Evolutionary conservation across 257 asterid species (phyloP).

Genomic region (Jaltomata sinuosa): DNA sequence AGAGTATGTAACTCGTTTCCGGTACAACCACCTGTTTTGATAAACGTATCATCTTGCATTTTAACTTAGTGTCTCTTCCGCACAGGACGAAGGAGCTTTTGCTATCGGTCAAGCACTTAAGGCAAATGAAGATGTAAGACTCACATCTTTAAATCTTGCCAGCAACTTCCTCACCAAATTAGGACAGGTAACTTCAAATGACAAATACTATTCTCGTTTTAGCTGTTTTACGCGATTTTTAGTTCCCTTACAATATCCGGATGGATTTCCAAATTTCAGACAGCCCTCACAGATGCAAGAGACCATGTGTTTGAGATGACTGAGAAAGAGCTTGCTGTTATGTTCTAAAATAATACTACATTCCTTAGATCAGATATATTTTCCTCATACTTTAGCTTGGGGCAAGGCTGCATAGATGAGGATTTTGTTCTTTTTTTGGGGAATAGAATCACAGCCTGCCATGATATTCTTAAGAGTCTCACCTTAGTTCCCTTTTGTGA

Average conservation of each 20-base stretch:
- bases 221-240: background rate
- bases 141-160: conserved; percentile 64
- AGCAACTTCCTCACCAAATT: conserved; percentile 87
- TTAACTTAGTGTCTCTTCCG: background rate
- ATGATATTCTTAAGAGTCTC: background rate
- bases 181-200: conserved; percentile 55
- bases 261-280: conserved; percentile 45
- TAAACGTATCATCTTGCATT: background rate
- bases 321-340: conserved; percentile 68
- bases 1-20: conserved; percentile 39
- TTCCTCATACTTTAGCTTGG: background rate
- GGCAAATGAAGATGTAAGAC: conserved; percentile 84
- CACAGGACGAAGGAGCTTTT: conserved; percentile 90
- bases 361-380: background rate
- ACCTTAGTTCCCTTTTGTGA: conserved; percentile 2
- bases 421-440: background rate
- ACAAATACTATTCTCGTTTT: background rate
- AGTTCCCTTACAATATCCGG: background rate
- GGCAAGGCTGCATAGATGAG: background rate
- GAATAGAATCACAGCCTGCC: background rate
- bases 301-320: conserved; percentile 94
- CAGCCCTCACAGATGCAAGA: conserved; percentile 83
- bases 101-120: conserved; percentile 93
- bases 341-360: conserved; percentile 41
- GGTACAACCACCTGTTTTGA: background rate